phyloP scores from a whole-genome alignment of 306 rosid species.

The Dicorynia guianensis region DNA sequence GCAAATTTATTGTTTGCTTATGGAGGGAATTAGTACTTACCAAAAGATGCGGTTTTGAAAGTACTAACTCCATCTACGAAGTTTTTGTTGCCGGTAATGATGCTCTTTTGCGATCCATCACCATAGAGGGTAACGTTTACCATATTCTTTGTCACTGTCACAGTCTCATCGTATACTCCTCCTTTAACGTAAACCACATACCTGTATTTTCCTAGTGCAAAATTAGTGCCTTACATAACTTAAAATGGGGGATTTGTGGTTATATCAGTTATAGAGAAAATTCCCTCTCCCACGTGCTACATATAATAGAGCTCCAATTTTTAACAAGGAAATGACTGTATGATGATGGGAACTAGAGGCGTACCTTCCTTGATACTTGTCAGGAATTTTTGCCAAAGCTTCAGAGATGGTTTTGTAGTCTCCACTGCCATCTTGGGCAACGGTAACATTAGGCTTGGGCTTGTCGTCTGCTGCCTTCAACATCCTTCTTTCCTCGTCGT shows the following conservation, averaged over 20 bases:
- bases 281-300: too few relatives aligned
- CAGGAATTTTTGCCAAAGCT: slow-evolving; percentile 67
- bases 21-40: slow-evolving; percentile 43
- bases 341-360: slow-evolving; percentile 18
- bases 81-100: slow-evolving; percentile 79
- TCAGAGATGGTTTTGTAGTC: slow-evolving; percentile 68
- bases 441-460: slow-evolving; percentile 76
- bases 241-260: too few relatives aligned
- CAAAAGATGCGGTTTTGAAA: slow-evolving; percentile 75
- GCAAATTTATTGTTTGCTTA: neutral
- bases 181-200: slow-evolving; percentile 75
- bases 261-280: too few relatives aligned
- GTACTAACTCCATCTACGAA: slow-evolving; percentile 74
- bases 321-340: slow-evolving; percentile 53
- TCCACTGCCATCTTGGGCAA: slow-evolving; percentile 81
- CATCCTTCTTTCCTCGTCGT: slow-evolving; percentile 58
- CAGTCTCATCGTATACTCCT: slow-evolving; percentile 77
- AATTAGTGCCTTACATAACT: neutral
- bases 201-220: slow-evolving; percentile 48
- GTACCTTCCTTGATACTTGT: slow-evolving; percentile 66
- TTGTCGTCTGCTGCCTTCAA: slow-evolving; percentile 59
- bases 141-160: slow-evolving; percentile 67
- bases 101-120: slow-evolving; percentile 88
- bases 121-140: slow-evolving; percentile 78
- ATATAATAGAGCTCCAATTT: too few relatives aligned